phyloP scores from a whole-genome alignment of 176 grass and related monocot genomes.

The Avena atlantica region DNA sequence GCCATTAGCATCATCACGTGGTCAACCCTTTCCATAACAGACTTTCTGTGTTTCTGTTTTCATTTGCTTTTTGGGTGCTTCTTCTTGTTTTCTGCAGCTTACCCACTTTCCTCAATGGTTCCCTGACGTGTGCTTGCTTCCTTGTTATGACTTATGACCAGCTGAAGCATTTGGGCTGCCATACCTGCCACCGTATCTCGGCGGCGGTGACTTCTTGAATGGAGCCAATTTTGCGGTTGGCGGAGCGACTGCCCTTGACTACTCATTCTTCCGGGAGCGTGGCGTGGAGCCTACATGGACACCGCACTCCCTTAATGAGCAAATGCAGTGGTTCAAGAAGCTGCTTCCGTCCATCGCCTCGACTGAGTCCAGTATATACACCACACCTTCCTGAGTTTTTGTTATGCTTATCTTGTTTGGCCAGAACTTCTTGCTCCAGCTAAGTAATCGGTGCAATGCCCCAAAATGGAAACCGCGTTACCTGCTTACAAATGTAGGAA shows the following conservation, averaged over 20 bases:
- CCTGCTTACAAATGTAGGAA: constrained; percentile 12
- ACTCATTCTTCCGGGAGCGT: constrained; percentile 63
- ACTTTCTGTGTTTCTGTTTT: neutral
- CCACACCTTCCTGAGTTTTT: neutral
- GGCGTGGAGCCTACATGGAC: constrained; percentile 68
- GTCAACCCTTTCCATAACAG: constrained; percentile 43
- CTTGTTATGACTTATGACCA: constrained; percentile 48
- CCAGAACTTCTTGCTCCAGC: neutral
- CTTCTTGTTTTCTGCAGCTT: constrained; percentile 32
- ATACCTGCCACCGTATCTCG: constrained; percentile 71
- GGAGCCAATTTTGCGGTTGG: constrained; percentile 88
- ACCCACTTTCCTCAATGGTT: neutral
- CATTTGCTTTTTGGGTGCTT: neutral
- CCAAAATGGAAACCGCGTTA: neutral
- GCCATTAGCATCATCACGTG: constrained; percentile 40
- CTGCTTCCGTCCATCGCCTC: constrained; percentile 53
- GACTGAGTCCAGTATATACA: constrained; percentile 43
- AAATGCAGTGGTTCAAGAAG: constrained; percentile 88
- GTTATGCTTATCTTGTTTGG: neutral
- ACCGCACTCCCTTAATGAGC: constrained; percentile 63
- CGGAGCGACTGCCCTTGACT: constrained; percentile 72
- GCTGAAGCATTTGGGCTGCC: constrained; percentile 83
- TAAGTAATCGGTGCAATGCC: neutral
- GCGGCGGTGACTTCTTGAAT: constrained; percentile 57
- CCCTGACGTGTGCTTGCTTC: constrained; percentile 32